Evolutionary conservation across 108 stramenopile genomes (phyloP).

Genomic region (Conticribra weissflogii): DNA sequence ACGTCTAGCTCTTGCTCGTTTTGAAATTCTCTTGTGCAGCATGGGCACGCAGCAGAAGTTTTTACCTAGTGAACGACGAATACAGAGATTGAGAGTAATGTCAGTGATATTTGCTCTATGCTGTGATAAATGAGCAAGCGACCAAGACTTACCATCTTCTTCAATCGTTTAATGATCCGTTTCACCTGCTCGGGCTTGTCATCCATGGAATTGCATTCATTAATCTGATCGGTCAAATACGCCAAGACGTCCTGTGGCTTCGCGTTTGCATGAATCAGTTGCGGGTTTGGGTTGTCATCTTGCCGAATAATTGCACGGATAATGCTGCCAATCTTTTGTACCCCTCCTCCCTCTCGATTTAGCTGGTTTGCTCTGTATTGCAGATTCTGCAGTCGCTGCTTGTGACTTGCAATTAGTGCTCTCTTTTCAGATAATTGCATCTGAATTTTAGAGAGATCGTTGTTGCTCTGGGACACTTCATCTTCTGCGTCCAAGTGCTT

Average conservation of each 20-base stretch:
- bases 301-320: constrained; percentile 27
- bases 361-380: constrained; percentile 36
- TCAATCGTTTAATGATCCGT: constrained; percentile 57
- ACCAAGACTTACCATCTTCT: constrained; percentile 50
- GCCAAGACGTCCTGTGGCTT: constrained; percentile 56
- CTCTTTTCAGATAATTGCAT: constrained; percentile 42
- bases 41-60: constrained; percentile 27
- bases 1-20: constrained; percentile 23
- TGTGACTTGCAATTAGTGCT: constrained; percentile 37
- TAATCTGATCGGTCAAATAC: constrained; percentile 40
- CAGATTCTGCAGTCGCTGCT: constrained; percentile 24
- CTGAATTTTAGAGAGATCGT: constrained; percentile 22
- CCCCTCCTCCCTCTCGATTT: constrained; percentile 47
- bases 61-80: too few species aligned
- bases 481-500: constrained; percentile 31
- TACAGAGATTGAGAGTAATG: too few species aligned
- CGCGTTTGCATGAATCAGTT: constrained; percentile 21
- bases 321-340: constrained; percentile 56
- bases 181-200: constrained; percentile 46
- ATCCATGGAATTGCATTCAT: constrained; percentile 22
- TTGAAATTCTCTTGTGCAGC: constrained; percentile 35
- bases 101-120: not conserved
- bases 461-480: constrained; percentile 27
- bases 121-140: not conserved
- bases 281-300: constrained; percentile 11